Evolutionary conservation across 441 rosid genomes (phyloP), one percentile per base, ranked within the genome.

Genomic region (Populus hybrid): DNA sequence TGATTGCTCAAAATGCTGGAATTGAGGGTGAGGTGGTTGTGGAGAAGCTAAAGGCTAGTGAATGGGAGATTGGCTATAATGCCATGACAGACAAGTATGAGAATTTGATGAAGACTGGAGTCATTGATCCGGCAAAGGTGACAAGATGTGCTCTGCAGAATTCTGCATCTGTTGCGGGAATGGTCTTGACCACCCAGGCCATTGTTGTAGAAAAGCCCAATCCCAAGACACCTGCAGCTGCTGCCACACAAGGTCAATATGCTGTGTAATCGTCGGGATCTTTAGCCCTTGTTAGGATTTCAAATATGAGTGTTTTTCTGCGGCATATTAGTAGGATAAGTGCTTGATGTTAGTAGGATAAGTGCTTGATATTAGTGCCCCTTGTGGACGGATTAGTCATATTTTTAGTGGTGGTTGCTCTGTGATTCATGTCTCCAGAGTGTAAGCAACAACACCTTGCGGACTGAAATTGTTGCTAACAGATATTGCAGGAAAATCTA

Each of bases 111-210:
- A 92, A 86, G 73, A 90, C 95, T 9, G 99, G 99, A 77, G 92
- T 95, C 40, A 94, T 95, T 2, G 99, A 95, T 81, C 99, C 98
- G 0, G 97, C 99, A 0, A 95, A 95, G 91, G 99, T 95, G 80
- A 81, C 97, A 1, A 91, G 99, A 85, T 95, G 99, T 78, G 98
- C 91, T 14, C 83, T 95, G 73, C 98, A 93, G 87, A 93, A 95
- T 80, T 84, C 99, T 8, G 94, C 99, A 64, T 95, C 99, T 1
- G 98, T 95, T 66, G 98, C 99, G 2, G 98, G 97, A 76, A 93
- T 93, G 98, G 97, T 93, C 36, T 78, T 95, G 74, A 95, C 98
- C 74, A 93, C 99, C 24, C 98, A 95, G 76, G 99, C 99, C 81
- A 93, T 95, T 34, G 98, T 95, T 18, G 99, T 93, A 0, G 99